Conservation (phyloP, 2,329 filamentous ascomycete genomes). For the Seiridium unicorne region DNA sequence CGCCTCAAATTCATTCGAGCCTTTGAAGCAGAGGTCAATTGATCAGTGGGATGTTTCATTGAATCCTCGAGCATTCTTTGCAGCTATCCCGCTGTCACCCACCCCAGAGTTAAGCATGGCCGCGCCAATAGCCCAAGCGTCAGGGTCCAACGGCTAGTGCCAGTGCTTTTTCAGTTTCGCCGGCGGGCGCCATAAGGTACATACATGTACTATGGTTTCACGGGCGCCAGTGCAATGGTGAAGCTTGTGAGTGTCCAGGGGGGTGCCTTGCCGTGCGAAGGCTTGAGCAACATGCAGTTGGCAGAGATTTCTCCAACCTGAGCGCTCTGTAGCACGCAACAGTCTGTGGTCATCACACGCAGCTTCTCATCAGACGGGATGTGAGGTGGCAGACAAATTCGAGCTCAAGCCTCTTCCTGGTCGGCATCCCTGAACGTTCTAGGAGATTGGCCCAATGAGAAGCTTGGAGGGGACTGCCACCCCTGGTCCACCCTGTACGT, state of each 20-base stretch:
- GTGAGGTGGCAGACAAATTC: background rate
- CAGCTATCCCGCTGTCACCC: background rate
- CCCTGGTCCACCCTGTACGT: no score
- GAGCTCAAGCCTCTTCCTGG: slow-evolving; percentile 5
- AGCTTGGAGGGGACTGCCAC: background rate
- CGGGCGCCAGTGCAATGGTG: background rate
- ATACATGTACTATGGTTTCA: background rate
- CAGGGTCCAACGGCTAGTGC: background rate
- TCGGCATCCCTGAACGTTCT: background rate
- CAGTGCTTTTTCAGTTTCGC: background rate
- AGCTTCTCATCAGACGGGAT: no score
- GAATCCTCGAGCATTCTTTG: background rate
- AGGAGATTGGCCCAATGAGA: background rate
- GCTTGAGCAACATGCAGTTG: background rate
- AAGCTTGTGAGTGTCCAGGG: background rate
- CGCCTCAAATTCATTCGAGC: no score
- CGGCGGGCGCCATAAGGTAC: background rate
- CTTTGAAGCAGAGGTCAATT: no score
- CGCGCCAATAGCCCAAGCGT: background rate
- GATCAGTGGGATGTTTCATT: background rate
- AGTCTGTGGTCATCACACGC: no score
- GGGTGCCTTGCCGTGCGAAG: no score
- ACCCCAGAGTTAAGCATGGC: background rate
- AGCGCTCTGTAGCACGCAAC: background rate
- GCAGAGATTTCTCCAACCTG: background rate